Evolutionary conservation across 257 asterid species (phyloP), one percentile per base, ranked within the genome.

Genomic region (Nicotiana attenuata): DNA sequence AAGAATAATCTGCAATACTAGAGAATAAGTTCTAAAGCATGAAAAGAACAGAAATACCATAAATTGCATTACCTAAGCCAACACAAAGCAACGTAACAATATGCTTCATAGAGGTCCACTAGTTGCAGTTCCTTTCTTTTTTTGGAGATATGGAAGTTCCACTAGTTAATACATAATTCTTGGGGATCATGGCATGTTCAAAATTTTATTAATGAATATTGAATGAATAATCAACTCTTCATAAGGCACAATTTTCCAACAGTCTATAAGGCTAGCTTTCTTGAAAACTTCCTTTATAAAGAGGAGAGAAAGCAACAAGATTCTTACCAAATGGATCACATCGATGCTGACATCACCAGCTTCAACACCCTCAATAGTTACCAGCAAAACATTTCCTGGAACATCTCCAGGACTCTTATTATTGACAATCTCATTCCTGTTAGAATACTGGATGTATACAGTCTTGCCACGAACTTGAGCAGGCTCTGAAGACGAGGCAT

Each of bases 321-420:
- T 56, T 61, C 90, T 85, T 85, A 94, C 98, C 91, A 94, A 88
- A 88, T 92, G 98, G 83, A 94, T 92, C 77, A 94, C 96, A 85
- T 94, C 96, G 82, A 92, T 94, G 91, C 96, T 92, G 80, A 94
- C 93, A 86, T 94, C 97, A 81, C 89, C 90, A 79, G 98, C 96
- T 87, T 91, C 97, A 81, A 92, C 94, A 28, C 97, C 98, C 89
- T 91, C 97, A 26, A 94, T 92, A 20, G 97, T 89, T 56, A 91
- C 97, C 77, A 94, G 92, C 89, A 94, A 87, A 69, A 92, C 98
- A 84, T 94, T 94, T 53, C 98, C 93, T 2, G 95, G 97, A 76
- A 88, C 92, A 86, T 94, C 97, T 60, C 95, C 97, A 5, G 97
- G 95, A 81, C 92, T 88, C 87, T 90, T 94, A 85, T 91, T 91